phyloP scores from a whole-genome alignment of 345 rosid genomes.

The Hibiscus syriacus region DNA sequence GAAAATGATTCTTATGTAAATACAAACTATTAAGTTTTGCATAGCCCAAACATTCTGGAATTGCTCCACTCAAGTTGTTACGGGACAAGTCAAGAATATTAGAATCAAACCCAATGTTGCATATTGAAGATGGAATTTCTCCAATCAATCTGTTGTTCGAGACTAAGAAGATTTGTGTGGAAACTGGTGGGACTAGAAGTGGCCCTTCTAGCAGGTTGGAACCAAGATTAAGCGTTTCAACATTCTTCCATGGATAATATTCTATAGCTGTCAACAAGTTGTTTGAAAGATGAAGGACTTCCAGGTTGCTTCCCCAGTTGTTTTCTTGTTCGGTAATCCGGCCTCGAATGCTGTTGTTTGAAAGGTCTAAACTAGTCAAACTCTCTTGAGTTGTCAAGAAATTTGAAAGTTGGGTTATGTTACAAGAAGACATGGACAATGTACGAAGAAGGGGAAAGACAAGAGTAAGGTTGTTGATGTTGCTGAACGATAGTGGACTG shows the following conservation, averaged over 20 bases:
- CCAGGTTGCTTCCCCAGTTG: neutral
- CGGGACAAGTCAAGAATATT: neutral
- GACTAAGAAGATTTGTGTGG: neutral
- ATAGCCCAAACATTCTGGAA: neutral
- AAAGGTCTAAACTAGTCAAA: too few relatives aligned
- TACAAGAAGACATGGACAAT: neutral
- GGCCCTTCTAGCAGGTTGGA: neutral
- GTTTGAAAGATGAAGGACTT: neutral
- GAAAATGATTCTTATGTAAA: too few relatives aligned
- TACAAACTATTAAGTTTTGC: rapidly evolving
- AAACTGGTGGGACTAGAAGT: neutral
- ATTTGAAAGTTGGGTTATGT: too few relatives aligned
- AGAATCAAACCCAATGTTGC: neutral
- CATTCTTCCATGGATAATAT: too few relatives aligned
- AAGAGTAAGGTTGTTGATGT: neutral
- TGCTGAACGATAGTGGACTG: neutral
- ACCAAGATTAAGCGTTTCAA: too few relatives aligned
- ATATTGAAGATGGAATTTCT: constrained; percentile 9
- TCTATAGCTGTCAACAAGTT: neutral
- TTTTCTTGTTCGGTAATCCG: neutral
- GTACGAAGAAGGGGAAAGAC: neutral
- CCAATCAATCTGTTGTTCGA: constrained; percentile 8
- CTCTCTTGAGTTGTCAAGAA: too few relatives aligned
- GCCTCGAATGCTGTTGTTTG: too few relatives aligned
- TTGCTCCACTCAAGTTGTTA: constrained; percentile 20